Base-by-base conservation (phyloP, 202 grass and related monocot genomes). In the Elaeis oleifera region DNA sequence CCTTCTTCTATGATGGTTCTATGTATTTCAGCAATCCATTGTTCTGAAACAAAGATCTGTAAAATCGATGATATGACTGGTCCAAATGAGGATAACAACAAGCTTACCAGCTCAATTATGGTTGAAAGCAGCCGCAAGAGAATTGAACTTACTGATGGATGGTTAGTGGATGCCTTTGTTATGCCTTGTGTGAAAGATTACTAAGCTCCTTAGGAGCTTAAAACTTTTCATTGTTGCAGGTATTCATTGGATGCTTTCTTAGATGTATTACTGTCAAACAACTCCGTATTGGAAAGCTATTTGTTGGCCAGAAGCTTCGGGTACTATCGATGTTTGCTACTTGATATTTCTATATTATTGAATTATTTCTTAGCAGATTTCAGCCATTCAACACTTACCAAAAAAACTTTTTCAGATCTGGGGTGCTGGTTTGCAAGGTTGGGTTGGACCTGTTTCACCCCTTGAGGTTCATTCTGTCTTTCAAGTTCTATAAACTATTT, bases 141-240 rank as follows among this genome's bases (percentile, higher is more conserved):
- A 62, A 85, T 90, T 74, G 81, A 90, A 69, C 51, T 97, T 61
- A 92, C 94, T 70, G 94, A 97, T 82, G 94, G 94, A 79, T 97
- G 88, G 88, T 97, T 78, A 57, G 74, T 64, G 31, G 60, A 54
- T 67, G 78, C 31, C 4, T 84, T 16, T 20, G 31, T 61, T 65
- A 78, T 17, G 24, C 25, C 31, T 60, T 60, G 59, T 75, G 39
- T 28, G 29, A 60, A 27, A 63, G 44, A 73, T 74, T 50, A 4
- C 65, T 49, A 26, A 54, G 50, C 61, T 60, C 54, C 19, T 50
- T 14, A 63, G 55, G n/a, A 73, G 25, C 17, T 73, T 14, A 19
- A 54, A 14, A 57, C 55, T 81, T 59, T 52, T 8, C 36, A 54
- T 59, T 75, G 79, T 75, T 3, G 54, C 71, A 97, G 94, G 84